A percentile compares a stretch with the other conserved stretches of the same genome.
Evolutionary conservation across 805 yeast species (phyloP).

Genomic region (Starmerella roubikii): DNA sequence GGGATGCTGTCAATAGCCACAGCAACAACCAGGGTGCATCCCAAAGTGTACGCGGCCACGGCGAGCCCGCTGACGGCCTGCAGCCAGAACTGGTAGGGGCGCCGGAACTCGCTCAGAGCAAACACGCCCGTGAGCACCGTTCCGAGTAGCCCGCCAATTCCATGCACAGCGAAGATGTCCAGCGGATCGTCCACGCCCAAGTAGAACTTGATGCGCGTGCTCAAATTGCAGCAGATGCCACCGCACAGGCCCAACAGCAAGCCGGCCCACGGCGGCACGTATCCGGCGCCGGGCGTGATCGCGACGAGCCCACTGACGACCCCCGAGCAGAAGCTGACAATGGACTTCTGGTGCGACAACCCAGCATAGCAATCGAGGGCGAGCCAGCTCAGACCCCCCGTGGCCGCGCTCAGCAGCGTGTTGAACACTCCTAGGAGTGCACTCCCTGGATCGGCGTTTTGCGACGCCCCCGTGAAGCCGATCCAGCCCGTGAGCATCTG

Average conservation of each 20-base stretch:
- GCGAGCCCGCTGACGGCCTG: conserved; percentile 71
- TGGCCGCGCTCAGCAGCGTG: conserved; percentile 39
- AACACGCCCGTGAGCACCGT: conserved; percentile 74
- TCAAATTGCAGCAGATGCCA: conserved; percentile 67
- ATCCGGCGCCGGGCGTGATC: conserved; percentile 95
- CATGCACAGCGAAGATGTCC: conserved; percentile 72
- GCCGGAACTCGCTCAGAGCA: conserved; percentile 54
- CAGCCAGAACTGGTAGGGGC: conserved; percentile 62
- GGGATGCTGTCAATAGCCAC: conserved; percentile 61
- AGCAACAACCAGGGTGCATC: conserved; percentile 55
- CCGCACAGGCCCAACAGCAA: conserved; percentile 61
- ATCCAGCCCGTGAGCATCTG: conserved; percentile 68
- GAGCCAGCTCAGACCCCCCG: conserved; percentile 35
- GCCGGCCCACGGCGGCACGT: conserved; percentile 73
- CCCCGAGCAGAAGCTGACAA: conserved; percentile 90
- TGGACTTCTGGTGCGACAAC: conserved; percentile 45
- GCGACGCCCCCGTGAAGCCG: conserved; percentile 65
- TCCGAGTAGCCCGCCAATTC: conserved; percentile 31
- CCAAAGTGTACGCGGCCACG: conserved; percentile 62
- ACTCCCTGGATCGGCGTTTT: conserved; percentile 25
- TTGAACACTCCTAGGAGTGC: conserved; percentile 40
- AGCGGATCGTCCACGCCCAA: conserved; percentile 83
- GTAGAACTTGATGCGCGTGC: conserved; percentile 62
- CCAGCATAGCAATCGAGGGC: conserved; percentile 28
- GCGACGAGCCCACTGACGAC: conserved; percentile 88